Base-by-base conservation (phyloP, 352 stramenopile species). In the Pythium volutum region DNA sequence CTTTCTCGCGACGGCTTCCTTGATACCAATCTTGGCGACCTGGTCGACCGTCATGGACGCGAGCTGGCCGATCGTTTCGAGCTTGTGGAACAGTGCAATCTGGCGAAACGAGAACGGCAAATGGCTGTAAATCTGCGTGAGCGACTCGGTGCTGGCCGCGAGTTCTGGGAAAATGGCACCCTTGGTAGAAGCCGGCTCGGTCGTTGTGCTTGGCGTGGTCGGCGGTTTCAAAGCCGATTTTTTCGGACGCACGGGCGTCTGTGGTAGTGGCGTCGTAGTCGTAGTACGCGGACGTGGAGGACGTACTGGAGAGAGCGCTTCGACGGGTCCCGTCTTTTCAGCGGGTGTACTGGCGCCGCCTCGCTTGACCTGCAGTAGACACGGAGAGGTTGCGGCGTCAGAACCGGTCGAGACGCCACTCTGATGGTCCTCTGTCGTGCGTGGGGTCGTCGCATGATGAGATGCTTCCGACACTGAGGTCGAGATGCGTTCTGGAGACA, bases 51-150 rank as follows among this genome's bases (percentile, higher is more conserved):
- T 51, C 59, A 84, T 76, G 0, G 71, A 62, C 50, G 77, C 86
- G 52, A 91, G 55, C 63, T 93, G 76, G 23, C 84, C 79, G 27
- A 93, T 74, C 0, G 81, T 91, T 33, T 80, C 76, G 50, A 93
- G 75, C 50, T 88, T 85, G 69, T 84, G 81, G 12, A 84, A 86
- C 20, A 70, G 73, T 29, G 84, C 79, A 41, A 91, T 74, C 22
- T 64, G 71, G 18, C 78, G 67, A 47, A 91, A 87, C 6, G 55
- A 66, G 23, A 83, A 64, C 1, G 84, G 75, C 22, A 93, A 81
- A 59, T 87, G 69, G 6, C 64, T 57, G 52, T 83, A 77, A 2
- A 91, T 50, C 11, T 53, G 62, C 14, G 75, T 58, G 41, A 91
- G 84, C 15, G 66, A 55, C 59, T 90, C 79, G 4, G 62, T 74